Evolutionary conservation across 2,329 filamentous ascomycete species (phyloP).

Genomic region (Calonectria leucothoes): DNA sequence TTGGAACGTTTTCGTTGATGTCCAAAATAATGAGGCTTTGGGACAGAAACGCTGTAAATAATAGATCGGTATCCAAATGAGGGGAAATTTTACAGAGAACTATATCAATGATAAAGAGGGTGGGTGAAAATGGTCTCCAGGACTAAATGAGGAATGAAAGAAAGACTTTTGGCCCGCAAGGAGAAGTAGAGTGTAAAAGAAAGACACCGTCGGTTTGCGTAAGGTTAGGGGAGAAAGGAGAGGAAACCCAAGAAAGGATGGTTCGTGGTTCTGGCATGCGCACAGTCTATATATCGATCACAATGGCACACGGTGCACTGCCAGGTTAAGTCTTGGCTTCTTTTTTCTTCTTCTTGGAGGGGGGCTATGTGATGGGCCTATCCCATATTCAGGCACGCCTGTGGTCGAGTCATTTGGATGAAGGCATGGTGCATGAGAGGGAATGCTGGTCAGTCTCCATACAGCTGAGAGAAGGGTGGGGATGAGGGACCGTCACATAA

Average conservation of each 20-base stretch:
- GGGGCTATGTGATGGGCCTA: background rate
- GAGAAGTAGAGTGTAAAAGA: background rate
- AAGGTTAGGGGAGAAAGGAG: background rate
- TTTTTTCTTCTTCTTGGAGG: background rate
- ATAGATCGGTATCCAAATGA: background rate
- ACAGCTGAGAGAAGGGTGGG: background rate
- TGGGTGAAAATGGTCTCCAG: conserved; percentile 15
- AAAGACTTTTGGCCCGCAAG: conserved; percentile 11
- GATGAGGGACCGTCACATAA: background rate
- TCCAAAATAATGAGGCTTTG: background rate
- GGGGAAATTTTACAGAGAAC: background rate
- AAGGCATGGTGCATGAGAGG: background rate
- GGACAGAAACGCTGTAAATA: background rate
- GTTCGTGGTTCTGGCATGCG: background rate
- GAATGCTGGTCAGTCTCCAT: background rate
- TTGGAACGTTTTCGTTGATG: background rate
- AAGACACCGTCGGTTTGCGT: background rate
- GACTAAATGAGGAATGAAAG: conserved; percentile 14
- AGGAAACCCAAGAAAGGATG: background rate
- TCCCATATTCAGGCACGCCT: conserved; percentile 13
- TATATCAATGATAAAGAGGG: background rate
- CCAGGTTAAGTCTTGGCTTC: background rate
- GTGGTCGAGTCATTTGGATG: conserved; percentile 1
- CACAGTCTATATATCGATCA: background rate
- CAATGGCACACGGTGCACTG: background rate